Conservation (phyloP, 164 flowering plant genomes). For the Euptelea pleiosperma region DNA sequence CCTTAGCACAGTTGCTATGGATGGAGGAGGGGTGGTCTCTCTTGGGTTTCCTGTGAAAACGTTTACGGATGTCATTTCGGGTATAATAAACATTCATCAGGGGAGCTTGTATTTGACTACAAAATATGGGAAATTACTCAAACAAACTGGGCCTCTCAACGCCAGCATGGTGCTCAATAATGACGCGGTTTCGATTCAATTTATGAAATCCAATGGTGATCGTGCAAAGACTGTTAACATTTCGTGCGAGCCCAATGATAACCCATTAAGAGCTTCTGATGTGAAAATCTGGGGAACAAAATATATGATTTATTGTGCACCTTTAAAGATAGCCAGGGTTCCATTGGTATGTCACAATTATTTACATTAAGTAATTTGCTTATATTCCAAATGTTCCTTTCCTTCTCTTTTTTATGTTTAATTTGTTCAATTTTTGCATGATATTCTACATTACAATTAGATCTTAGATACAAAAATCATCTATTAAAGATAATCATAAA, state of each 20-base stretch:
- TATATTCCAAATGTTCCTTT: too few relatives aligned
- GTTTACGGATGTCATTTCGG: conserved; percentile 18
- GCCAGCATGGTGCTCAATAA: conserved; percentile 9
- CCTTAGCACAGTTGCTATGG: conserved; percentile 23
- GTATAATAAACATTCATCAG: conserved; percentile 19
- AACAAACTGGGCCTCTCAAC: conserved; percentile 27
- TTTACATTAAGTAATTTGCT: not conserved
- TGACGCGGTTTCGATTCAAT: conserved; percentile 20
- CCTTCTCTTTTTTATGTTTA: too few relatives aligned
- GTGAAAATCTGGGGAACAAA: conserved; percentile 18
- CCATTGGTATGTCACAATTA: conserved; percentile 31
- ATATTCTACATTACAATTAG: too few relatives aligned
- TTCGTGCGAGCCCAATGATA: conserved; percentile 22
- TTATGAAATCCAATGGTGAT: conserved; percentile 9
- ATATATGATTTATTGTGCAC: conserved; percentile 32
- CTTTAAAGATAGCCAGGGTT: conserved; percentile 35
- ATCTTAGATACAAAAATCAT: too few relatives aligned
- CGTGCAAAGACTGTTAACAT: conserved; percentile 10
- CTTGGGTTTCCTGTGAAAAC: conserved; percentile 36
- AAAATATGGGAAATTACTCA: conserved; percentile 27
- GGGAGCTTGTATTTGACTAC: conserved; percentile 36
- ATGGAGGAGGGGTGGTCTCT: conserved; percentile 37
- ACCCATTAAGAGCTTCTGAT: not conserved
- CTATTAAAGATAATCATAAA: too few relatives aligned
- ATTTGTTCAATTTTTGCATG: too few relatives aligned